Evolutionary conservation across 768 basidiomycete genomes (phyloP).

Genomic region (Tephrocybe sp.): DNA sequence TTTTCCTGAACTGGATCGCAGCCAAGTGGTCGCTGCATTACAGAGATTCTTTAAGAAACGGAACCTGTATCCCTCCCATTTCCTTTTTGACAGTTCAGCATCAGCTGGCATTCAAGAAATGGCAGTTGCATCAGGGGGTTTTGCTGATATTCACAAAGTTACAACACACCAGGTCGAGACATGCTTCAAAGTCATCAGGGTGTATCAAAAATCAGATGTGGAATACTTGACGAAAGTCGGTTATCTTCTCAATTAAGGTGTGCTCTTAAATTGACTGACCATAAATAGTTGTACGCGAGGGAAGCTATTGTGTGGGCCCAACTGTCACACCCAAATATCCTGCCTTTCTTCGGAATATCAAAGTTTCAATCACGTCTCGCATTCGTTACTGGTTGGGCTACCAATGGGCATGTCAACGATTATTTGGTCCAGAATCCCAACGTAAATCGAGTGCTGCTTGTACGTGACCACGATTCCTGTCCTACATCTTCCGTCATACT

Average conservation of each 20-base stretch:
- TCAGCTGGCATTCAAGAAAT: background rate
- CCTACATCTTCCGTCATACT: background rate
- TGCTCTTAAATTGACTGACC: background rate
- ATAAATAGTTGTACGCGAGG: constrained; percentile 11
- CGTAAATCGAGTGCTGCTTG: background rate
- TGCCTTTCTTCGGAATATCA: constrained; percentile 29
- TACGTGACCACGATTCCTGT: background rate
- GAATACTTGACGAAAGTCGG: constrained; percentile 8
- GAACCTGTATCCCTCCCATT: constrained; percentile 8
- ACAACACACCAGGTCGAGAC: background rate
- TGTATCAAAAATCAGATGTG: background rate
- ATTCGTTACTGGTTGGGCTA: constrained; percentile 30
- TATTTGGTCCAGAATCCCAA: constrained; percentile 12
- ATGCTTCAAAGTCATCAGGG: constrained; percentile 11
- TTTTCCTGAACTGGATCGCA: background rate
- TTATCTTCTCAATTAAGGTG: background rate
- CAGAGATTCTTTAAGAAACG: constrained; percentile 4
- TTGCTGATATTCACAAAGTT: constrained; percentile 9
- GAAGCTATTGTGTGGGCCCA: constrained; percentile 26
- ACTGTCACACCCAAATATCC: constrained; percentile 26
- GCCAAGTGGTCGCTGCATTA: constrained; percentile 10
- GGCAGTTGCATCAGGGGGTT: constrained; percentile 1
- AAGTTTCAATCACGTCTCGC: constrained; percentile 18
- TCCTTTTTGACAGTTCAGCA: constrained; percentile 1
- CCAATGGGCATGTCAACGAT: constrained; percentile 22